Conservation (phyloP, 1,284 basidiomycete species). For the Apiotrichum mycotoxinovorans region DNA sequence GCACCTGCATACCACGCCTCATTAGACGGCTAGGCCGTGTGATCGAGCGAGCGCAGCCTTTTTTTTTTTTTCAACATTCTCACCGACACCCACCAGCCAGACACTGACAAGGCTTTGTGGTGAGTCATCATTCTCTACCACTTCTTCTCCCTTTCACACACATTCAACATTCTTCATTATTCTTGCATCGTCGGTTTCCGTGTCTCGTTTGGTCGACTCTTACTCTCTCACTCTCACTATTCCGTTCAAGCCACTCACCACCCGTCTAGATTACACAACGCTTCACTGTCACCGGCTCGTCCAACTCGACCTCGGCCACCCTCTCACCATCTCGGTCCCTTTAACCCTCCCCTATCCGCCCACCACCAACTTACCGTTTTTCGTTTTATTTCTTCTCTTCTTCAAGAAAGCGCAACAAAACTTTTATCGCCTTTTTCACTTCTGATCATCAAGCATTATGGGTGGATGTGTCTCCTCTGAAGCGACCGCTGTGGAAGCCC, state of each 20-base stretch:
- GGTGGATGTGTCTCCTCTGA: constrained; percentile 39
- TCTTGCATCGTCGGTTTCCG: too few relatives aligned
- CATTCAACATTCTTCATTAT: too few relatives aligned
- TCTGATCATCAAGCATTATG: constrained; percentile 22
- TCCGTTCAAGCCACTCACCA: background rate
- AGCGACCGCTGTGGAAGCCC: constrained; percentile 22
- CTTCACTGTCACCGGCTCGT: background rate
- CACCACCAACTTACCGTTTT: too few relatives aligned
- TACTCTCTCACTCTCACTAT: background rate
- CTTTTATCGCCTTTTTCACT: background rate
- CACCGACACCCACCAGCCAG: background rate
- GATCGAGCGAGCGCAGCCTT: background rate
- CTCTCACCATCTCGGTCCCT: background rate
- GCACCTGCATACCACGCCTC: background rate
- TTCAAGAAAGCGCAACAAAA: too few relatives aligned
- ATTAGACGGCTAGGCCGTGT: background rate
- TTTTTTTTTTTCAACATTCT: background rate
- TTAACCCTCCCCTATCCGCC: too few relatives aligned
- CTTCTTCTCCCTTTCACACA: too few relatives aligned
- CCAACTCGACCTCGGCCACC: background rate
- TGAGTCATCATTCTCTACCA: background rate
- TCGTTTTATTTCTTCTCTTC: too few relatives aligned
- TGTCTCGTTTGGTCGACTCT: too few relatives aligned
- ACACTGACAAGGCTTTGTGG: background rate
- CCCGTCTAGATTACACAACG: background rate